These are phyloP conservation scores for Ganoderma sinense DNA, from an alignment of 1,284 basidiomycete genomes.

Conservation along the genomic window DNA sequence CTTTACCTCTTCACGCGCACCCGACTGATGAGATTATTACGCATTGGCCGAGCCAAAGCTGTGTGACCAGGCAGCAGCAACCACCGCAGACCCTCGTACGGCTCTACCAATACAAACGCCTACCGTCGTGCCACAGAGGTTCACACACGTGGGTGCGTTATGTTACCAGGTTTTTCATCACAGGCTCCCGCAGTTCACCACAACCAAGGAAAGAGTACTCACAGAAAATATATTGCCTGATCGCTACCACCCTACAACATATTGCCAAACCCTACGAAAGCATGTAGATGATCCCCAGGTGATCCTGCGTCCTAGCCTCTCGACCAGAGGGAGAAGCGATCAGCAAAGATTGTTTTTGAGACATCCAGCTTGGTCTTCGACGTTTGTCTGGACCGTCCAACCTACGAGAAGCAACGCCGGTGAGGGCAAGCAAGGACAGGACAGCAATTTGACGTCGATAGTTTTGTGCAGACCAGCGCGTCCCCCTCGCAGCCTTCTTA, in stretches of 20 bases:
- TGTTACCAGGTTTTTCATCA: constrained; percentile 90
- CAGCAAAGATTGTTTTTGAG: constrained; percentile 93
- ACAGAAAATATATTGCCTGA: constrained; percentile 31
- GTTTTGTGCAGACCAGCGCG: constrained; percentile 20
- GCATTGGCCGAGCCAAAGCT: constrained; percentile 17
- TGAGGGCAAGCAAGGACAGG: constrained; percentile 56
- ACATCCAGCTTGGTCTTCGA: constrained; percentile 67
- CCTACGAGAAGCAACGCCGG: constrained; percentile 51
- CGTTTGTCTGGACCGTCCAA: constrained; percentile 89
- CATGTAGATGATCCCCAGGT: constrained; percentile 82
- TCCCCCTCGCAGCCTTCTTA: constrained; percentile 24
- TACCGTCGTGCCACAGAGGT: constrained; percentile 13
- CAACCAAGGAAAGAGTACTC: constrained; percentile 37
- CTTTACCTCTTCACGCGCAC: constrained; percentile 80
- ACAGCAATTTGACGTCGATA: constrained; percentile 83
- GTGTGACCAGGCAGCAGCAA: constrained; percentile 16
- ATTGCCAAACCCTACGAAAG: constrained; percentile 10
- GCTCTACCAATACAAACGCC: constrained; percentile 10
- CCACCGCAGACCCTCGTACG: constrained; percentile 2
- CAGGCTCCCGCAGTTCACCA: constrained; percentile 44
- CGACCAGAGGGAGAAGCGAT: constrained; percentile 86
- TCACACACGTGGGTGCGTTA: constrained; percentile 64
- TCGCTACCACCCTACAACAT: constrained; percentile 1
- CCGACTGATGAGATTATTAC: constrained; percentile 46
- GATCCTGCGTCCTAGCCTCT: constrained; percentile 88